Evolutionary conservation across 192 early-diverging fungal genomes (phyloP), one percentile per base, ranked within the genome.

Genomic region (Borealophlyctis nickersoniae): DNA sequence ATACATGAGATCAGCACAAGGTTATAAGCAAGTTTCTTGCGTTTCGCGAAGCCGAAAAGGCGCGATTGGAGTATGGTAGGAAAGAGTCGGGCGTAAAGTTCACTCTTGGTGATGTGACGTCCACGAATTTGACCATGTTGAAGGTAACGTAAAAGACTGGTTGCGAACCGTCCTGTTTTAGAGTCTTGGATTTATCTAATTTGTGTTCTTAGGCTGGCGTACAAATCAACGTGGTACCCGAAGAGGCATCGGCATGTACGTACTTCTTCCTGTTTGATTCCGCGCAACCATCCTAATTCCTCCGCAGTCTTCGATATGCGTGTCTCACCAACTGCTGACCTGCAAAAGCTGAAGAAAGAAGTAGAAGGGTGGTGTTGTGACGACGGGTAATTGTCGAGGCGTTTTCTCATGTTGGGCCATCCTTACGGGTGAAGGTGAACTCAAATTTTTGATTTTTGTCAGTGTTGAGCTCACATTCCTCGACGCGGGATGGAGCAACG

Each of bases 171-270:
- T n/a, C n/a, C n/a, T n/a, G n/a, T n/a, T n/a, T n/a, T n/a, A n/a
- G n/a, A n/a, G n/a, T n/a, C n/a, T n/a, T n/a, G n/a, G n/a, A n/a
- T n/a, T n/a, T n/a, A n/a, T n/a, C n/a, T n/a, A n/a, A n/a, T n/a
- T n/a, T n/a, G n/a, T n/a, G n/a, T n/a, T 56, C 28, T 1, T 27
- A 81, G 74, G 72, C 81, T 5, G 88, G 90, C 27, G 78, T 85
- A 30, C 91, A 93, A 74, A 77, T 80, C 67, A 94, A 94, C 58
- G 89, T 94, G 0, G 87, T 94, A 19, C 92, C 89, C 1, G 83
- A 87, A 62, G 77, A 70, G 62, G 88, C 85, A 7, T 73, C 64
- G 24, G 73, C 63, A 5, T 62, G 70, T 14, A 33, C 19, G 56
- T 53, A 53, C 23, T 5, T n/a, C 11, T 53, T 23, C 7, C 26